A percentile compares a stretch with the other conserved stretches of the same genome.
These are phyloP conservation scores for Gnetum montanum DNA, from an alignment of 75 land plant species.

Conservation along the genomic window DNA sequence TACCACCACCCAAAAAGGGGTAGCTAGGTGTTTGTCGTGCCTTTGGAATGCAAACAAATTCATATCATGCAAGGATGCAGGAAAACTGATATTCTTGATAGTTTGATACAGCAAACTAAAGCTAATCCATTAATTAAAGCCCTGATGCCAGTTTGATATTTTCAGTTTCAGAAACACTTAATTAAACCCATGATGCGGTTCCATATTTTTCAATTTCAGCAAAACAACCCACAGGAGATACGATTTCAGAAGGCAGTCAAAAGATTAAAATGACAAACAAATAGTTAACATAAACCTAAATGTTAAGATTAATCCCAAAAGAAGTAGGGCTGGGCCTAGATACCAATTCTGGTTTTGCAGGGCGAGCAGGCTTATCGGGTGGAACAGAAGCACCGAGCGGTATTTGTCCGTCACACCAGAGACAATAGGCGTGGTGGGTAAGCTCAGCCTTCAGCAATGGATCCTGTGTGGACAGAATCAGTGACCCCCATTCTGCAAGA, in stretches of 20 bases:
- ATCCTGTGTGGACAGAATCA: slow-evolving; percentile 66
- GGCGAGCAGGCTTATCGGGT: slow-evolving; percentile 61
- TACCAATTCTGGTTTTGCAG: slow-evolving; percentile 67
- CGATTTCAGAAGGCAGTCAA: neutral
- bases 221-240: neutral
- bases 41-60: no score
- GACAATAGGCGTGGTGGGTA: slow-evolving; percentile 62
- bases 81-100: no score
- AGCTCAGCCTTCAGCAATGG: slow-evolving; percentile 58
- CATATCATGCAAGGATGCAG: no score
- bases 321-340: neutral
- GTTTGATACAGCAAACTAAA: no score
- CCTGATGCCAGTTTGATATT: no score
- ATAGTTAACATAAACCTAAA: neutral
- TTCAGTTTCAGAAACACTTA: no score
- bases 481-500: slow-evolving; percentile 61
- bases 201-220: neutral
- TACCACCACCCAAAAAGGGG: no score
- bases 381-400: slow-evolving; percentile 41
- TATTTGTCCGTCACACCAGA: slow-evolving; percentile 30
- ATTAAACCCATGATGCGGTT: neutral
- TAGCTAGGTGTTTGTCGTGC: no score
- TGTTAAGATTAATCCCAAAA: neutral
- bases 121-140: no score
- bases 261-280: neutral